Conservation (phyloP, 768 basidiomycete genomes). For the Clitopilus passeckerianus region DNA sequence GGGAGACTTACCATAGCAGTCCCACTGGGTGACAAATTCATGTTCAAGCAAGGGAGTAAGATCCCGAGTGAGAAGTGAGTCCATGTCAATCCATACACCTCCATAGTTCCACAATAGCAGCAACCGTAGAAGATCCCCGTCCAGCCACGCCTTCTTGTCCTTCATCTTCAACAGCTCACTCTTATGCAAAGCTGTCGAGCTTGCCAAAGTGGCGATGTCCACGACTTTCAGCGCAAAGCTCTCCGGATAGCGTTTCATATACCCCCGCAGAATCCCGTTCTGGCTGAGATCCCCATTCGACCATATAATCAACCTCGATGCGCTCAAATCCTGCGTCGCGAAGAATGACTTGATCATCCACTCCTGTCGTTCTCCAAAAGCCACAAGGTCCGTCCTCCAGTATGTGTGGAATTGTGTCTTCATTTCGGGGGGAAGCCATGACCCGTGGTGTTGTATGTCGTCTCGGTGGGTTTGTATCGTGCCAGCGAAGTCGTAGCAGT, state of each 20-base stretch:
- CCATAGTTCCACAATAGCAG: slow-evolving; percentile 87
- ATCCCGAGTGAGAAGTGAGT: slow-evolving; percentile 86
- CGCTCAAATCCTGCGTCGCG: slow-evolving; percentile 73
- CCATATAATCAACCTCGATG: slow-evolving; percentile 79
- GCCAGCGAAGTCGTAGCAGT: slow-evolving; percentile 91
- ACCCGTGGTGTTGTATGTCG: slow-evolving; percentile 8
- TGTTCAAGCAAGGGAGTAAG: slow-evolving; percentile 83
- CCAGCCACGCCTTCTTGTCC: slow-evolving; percentile 88
- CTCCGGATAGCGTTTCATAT: slow-evolving; percentile 59
- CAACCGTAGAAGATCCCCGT: slow-evolving; percentile 88
- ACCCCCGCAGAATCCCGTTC: slow-evolving; percentile 54
- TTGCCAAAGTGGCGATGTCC: slow-evolving; percentile 62
- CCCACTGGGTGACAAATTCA: slow-evolving; percentile 99
- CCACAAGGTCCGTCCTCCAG: slow-evolving; percentile 86
- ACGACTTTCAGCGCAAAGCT: slow-evolving; percentile 69
- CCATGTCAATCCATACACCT: slow-evolving; percentile 98
- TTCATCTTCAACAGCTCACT: slow-evolving; percentile 50
- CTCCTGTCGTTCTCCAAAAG: slow-evolving; percentile 80
- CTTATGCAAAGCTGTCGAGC: slow-evolving; percentile 73
- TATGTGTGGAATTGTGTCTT: slow-evolving; percentile 84
- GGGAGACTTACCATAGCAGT: slow-evolving; percentile 81
- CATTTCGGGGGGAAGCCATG: slow-evolving; percentile 28
- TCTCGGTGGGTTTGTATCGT: slow-evolving; percentile 48
- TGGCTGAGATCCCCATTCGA: slow-evolving; percentile 73
- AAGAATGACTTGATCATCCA: slow-evolving; percentile 93